phyloP scores from a whole-genome alignment of 495 filamentous ascomycete species.

The Xylaria telfairii region DNA sequence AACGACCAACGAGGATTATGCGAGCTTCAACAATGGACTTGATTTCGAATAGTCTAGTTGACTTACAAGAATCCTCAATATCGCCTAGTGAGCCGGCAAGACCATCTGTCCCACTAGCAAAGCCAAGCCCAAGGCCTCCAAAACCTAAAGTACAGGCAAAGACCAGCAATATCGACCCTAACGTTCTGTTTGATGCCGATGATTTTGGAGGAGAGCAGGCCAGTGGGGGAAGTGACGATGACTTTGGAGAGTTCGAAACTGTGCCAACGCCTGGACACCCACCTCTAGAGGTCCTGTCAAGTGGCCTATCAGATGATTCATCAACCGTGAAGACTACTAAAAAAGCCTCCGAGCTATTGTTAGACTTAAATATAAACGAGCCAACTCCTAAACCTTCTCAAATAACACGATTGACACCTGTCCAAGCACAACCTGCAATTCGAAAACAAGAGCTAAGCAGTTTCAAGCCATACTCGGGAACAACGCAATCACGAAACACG shows the following conservation, averaged over 20 bases:
- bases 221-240: conserved; percentile 45
- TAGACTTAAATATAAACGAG: conserved; percentile 33
- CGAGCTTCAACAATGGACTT: conserved; percentile 53
- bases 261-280: conserved; percentile 35
- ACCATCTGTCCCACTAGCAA: conserved; percentile 8
- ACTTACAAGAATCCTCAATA: conserved; percentile 34
- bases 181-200: conserved; percentile 57
- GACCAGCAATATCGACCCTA: conserved; percentile 40
- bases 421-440: conserved; percentile 51
- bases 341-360: conserved; percentile 37
- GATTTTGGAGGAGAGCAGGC: conserved; percentile 49
- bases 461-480: conserved; percentile 48
- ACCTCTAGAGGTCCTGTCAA: conserved; percentile 27
- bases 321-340: conserved; percentile 27
- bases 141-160: conserved; percentile 14
- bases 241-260: conserved; percentile 59
- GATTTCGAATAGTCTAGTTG: conserved; percentile 51
- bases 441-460: conserved; percentile 38
- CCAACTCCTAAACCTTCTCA: conserved; percentile 47
- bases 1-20: conserved; percentile 37
- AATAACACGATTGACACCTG: conserved; percentile 58
- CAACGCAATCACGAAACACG: conserved; percentile 49
- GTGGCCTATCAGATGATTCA: conserved; percentile 21
- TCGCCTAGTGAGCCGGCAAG: conserved; percentile 3
- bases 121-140: conserved; percentile 24